phyloP scores from a whole-genome alignment of 257 asterid genomes.

The Penstemon eatonii region DNA sequence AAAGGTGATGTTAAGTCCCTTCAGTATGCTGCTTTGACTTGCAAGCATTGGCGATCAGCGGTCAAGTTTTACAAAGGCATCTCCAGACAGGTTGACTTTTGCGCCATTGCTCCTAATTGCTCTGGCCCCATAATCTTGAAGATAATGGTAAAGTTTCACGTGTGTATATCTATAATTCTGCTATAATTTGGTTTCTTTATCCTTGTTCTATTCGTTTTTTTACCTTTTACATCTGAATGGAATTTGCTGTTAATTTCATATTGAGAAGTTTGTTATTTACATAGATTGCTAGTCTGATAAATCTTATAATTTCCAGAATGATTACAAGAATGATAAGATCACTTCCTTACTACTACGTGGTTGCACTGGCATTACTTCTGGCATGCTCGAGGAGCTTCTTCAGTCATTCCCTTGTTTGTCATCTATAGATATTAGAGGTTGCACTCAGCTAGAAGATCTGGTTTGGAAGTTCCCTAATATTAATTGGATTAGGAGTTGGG shows the following conservation, averaged over 20 bases:
- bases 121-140: conserved; percentile 57
- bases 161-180: conserved; percentile 3
- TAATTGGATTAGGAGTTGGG: conserved; percentile 69
- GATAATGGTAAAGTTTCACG: conserved; percentile 59
- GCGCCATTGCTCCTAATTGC: conserved; percentile 60
- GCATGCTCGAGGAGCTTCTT: conserved; percentile 77
- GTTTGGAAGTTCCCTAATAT: conserved; percentile 72
- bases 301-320: conserved; percentile 61
- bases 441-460: conserved; percentile 85
- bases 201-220: conserved; percentile 1
- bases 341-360: conserved; percentile 76
- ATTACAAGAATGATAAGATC: conserved; percentile 68
- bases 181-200: neutral
- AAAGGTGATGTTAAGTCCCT: conserved; percentile 81
- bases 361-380: conserved; percentile 68
- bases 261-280: conserved; percentile 13
- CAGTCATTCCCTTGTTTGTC: conserved; percentile 60
- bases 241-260: conserved; percentile 3
- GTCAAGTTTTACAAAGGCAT: conserved; percentile 59
- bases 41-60: conserved; percentile 89
- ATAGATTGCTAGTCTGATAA: conserved; percentile 25
- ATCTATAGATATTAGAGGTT: conserved; percentile 84
- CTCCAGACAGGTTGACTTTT: conserved; percentile 72
- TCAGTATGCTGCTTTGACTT: conserved; percentile 68
- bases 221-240: neutral